phyloP scores from a whole-genome alignment of 2,329 filamentous ascomycete genomes.

The Chalara sp. region DNA sequence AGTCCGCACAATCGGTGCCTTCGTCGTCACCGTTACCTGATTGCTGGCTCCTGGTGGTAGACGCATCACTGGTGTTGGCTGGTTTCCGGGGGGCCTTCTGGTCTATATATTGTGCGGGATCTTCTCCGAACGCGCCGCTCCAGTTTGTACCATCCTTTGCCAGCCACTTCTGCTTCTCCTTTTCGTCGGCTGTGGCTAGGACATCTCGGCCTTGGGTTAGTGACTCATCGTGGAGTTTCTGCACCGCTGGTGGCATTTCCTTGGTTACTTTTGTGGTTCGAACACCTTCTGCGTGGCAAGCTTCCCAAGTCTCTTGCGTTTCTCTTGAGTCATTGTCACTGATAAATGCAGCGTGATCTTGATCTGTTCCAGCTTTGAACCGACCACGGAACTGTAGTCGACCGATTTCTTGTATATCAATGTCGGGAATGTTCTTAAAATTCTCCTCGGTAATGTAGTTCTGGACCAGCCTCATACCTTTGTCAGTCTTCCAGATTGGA shows the following conservation, averaged over 20 bases:
- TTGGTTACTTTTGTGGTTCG: conserved; percentile 62
- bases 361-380: conserved; percentile 87
- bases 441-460: conserved; percentile 88
- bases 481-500: conserved; percentile 84
- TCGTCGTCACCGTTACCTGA: conserved; percentile 13
- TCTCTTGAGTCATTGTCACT: conserved; percentile 84
- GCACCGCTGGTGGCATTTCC: conserved; percentile 66
- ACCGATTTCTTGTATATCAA: conserved; percentile 74
- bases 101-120: conserved; percentile 44
- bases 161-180: conserved; percentile 73
- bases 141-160: conserved; percentile 76
- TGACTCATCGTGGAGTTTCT: conserved; percentile 74
- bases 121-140: conserved; percentile 77
- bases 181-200: conserved; percentile 62
- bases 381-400: conserved; percentile 71
- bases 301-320: conserved; percentile 92
- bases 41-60: conserved; percentile 4
- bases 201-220: conserved; percentile 75
- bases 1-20: conserved; percentile 10
- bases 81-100: conserved; percentile 1
- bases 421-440: conserved; percentile 59
- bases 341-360: conserved; percentile 77
- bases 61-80: conserved; percentile 8
- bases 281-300: conserved; percentile 82
- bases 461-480: conserved; percentile 70